Evolutionary conservation across 305 asterid genomes (phyloP).

Genomic region (Ajuga reptans): DNA sequence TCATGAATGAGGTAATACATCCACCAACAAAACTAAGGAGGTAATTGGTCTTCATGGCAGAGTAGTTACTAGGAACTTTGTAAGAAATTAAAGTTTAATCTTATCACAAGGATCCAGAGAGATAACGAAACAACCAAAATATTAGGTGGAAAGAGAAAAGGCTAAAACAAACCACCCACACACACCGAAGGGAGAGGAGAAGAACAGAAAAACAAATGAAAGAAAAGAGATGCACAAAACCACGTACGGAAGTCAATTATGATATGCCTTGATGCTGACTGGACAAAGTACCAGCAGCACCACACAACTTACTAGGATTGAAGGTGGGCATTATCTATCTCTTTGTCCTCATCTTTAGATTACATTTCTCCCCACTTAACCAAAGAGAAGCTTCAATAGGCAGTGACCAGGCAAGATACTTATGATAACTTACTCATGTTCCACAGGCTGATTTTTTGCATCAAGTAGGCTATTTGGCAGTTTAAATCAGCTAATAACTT

Average conservation of each 20-base stretch:
- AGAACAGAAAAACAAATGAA: background rate
- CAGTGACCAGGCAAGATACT: background rate
- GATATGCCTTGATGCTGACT: background rate
- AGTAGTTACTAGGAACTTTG: constrained; percentile 2
- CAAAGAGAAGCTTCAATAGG: constrained; percentile 7
- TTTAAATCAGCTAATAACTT: constrained; percentile 5
- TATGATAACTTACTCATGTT: background rate
- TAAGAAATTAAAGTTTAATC: background rate
- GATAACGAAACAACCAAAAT: background rate
- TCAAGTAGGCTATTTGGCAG: background rate
- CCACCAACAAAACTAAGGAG: constrained; percentile 3
- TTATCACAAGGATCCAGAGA: background rate
- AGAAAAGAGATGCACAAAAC: background rate
- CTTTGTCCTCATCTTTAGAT: background rate
- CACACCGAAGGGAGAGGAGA: background rate
- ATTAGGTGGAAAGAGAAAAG: background rate
- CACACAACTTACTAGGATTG: background rate
- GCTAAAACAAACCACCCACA: background rate
- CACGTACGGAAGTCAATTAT: background rate
- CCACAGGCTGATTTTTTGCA: background rate
- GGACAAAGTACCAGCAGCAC: background rate
- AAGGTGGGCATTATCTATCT: constrained; percentile 1
- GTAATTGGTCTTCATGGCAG: background rate
- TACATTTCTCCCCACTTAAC: background rate
- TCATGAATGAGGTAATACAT: background rate